These are phyloP conservation scores for Penicillium polonicum DNA, from an alignment of 2,329 filamentous ascomycete genomes.

Conservation along the genomic window DNA sequence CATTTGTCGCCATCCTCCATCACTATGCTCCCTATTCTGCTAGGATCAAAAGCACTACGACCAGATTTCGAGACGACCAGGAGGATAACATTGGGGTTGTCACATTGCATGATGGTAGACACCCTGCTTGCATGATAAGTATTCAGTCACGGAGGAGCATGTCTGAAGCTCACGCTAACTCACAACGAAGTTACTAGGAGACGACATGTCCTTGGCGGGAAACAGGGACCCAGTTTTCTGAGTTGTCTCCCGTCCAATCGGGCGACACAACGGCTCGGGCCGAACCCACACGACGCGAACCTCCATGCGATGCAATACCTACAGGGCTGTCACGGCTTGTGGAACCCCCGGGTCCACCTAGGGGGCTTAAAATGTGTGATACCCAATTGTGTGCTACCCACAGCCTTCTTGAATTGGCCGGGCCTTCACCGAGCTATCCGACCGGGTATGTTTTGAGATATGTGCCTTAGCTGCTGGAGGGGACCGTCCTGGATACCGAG, in stretches of 20 bases:
- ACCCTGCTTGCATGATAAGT: background rate
- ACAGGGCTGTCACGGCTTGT: background rate
- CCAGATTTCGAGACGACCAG: background rate
- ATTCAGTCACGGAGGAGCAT: background rate
- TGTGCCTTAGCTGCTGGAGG: background rate
- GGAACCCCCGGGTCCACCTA: background rate
- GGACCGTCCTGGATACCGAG: too few relatives aligned
- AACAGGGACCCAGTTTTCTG: background rate
- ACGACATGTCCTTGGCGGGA: background rate
- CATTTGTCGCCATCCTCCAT: background rate
- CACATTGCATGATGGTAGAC: background rate
- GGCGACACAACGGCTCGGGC: conserved; percentile 2
- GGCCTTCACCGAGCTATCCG: background rate
- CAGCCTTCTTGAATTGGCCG: background rate
- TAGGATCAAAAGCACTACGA: background rate
- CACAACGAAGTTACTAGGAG: background rate
- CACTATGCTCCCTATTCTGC: background rate
- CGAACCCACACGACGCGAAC: background rate
- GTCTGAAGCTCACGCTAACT: background rate
- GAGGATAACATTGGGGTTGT: background rate
- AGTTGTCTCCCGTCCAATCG: background rate
- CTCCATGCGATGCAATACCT: background rate
- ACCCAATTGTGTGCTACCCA: too few relatives aligned
- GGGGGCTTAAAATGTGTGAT: background rate
- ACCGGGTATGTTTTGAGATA: background rate